These are phyloP conservation scores for Aquilaria agallochum DNA, from an alignment of 441 rosid genomes.

Conservation along the genomic window DNA sequence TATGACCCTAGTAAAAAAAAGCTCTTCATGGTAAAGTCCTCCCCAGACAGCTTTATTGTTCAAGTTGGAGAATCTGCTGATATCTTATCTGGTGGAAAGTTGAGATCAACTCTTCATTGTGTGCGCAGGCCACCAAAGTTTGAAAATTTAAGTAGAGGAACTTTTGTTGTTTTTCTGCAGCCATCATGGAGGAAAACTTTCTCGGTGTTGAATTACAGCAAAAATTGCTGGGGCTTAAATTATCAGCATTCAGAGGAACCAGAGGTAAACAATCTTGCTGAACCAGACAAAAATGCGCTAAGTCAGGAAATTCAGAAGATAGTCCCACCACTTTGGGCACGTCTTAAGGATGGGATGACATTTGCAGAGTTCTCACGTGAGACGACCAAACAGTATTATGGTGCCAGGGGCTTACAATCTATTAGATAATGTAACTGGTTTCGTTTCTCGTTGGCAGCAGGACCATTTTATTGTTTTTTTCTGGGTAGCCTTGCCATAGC, in stretches of 20 bases:
- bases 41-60: constrained; percentile 67
- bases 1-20: constrained; percentile 49
- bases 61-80: constrained; percentile 93
- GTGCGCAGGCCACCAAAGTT: constrained; percentile 55
- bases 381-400: constrained; percentile 86
- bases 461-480: constrained; percentile 11
- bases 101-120: constrained; percentile 75
- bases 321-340: constrained; percentile 68
- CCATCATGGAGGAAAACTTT: constrained; percentile 83
- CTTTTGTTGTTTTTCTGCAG: constrained; percentile 79
- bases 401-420: constrained; percentile 80
- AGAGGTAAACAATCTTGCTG: constrained; percentile 17
- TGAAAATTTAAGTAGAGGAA: constrained; percentile 69
- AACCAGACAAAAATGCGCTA: constrained; percentile 24
- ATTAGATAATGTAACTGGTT: constrained; percentile 26
- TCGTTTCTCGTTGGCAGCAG: neutral
- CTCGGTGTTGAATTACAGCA: constrained; percentile 36
- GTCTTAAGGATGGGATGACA: constrained; percentile 86
- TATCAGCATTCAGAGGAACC: constrained; percentile 19
- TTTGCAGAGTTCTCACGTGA: constrained; percentile 80
- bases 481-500: neutral
- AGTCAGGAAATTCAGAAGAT: constrained; percentile 32
- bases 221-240: constrained; percentile 23
- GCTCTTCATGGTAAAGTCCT: constrained; percentile 58
- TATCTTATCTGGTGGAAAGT: constrained; percentile 71